Evolutionary conservation across 1,139 yeast species (phyloP).

Genomic region (Geotrichum klebahnii): DNA sequence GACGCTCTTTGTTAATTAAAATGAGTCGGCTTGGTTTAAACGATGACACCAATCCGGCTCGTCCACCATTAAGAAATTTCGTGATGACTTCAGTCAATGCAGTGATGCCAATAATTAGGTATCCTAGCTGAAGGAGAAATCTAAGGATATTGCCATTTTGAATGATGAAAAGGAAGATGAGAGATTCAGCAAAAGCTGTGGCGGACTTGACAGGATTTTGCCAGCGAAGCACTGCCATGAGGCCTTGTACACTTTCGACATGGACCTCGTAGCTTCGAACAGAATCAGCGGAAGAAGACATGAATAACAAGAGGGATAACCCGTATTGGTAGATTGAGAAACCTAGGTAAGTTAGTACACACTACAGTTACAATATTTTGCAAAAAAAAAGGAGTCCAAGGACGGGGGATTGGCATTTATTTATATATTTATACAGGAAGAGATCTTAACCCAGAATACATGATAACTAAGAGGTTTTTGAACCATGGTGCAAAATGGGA

Average conservation of each 20-base stretch:
- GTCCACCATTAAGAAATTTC: constrained; percentile 12
- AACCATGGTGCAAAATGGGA: no score
- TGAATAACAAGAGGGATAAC: background rate
- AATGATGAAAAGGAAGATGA: background rate
- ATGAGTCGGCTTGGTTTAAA: constrained; percentile 6
- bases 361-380: no score
- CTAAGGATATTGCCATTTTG: constrained; percentile 8
- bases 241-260: constrained; percentile 6
- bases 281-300: background rate
- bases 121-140: constrained; percentile 4
- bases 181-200: background rate
- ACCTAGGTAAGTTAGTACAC: no score
- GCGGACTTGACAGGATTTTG: constrained; percentile 13
- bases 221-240: constrained; percentile 8
- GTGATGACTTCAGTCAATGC: constrained; percentile 13
- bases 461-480: no score
- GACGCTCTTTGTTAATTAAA: constrained; percentile 3
- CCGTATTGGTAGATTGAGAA: no score
- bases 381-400: no score
- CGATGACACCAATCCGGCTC: constrained; percentile 10
- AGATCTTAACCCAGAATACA: no score
- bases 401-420: no score
- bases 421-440: no score
- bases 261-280: constrained; percentile 7
- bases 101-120: constrained; percentile 3